Base-by-base conservation (phyloP, 2,329 filamentous ascomycete species). In the Colletotrichum musae region DNA sequence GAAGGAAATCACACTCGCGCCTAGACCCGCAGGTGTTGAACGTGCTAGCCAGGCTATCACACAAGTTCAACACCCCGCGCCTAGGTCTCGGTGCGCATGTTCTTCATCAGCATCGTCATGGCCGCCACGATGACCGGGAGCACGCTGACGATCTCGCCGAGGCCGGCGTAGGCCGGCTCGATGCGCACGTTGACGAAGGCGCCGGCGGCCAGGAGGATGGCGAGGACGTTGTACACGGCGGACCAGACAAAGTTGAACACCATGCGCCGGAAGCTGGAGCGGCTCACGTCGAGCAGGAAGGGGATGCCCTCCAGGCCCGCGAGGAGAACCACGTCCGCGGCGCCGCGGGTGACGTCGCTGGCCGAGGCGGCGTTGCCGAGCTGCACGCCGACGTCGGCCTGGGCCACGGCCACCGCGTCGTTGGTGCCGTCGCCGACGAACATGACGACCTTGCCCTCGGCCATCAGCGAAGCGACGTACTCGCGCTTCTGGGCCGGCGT, bases 371-470 rank as follows among this genome's bases (percentile, higher is more conserved):
- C 83, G 64, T 82, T 81, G 66, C 84, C 83, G 70, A 92, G 83
- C 66, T 90, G 87, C 0, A 90, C 82, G 43, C 89, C 89, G n/a
- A 92, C 81, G 45, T 86, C 81, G 26, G 90, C 88, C 72, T 88
- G 84, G 3, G 88, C 86, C 4, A 92, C 82, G 1, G 89, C 89
- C 5, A 87, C 82, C 0, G 90, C 88, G 73, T 92, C 89, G 74
- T 92, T 92, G 7, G 88, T 90, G 12, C 90, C 89, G 72, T 92
- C 89, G 39, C 90, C 89, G 48, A 86, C 82, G 77, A 92, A 92
- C 63, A 91, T 78, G 63, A 89, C 83, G 26, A 52, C 65, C 32
- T 73, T 75, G n/a, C 71, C 73, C 18, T 72, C 32, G 18, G 68
- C 68, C 60, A 82, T 79, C 52, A 86, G 77, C 2, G 62, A 64